Conservation (phyloP, 352 stramenopile genomes). For the Bremia lactucae region DNA sequence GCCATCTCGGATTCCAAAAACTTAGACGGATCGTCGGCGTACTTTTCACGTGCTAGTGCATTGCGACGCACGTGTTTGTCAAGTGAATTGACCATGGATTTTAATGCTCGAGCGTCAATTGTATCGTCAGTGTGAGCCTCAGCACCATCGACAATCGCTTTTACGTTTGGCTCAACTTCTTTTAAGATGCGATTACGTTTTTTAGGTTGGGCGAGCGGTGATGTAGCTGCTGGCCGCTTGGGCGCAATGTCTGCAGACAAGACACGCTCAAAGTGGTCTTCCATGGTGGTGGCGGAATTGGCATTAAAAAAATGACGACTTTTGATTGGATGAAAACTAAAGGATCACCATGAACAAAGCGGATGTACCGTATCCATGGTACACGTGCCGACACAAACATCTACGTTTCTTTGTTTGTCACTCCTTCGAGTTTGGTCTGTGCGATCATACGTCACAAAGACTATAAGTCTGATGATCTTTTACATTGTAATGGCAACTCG, state of each 20-base stretch:
- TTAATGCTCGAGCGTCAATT: slow-evolving; percentile 62
- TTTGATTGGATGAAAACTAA: too few species aligned
- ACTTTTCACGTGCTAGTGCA: slow-evolving; percentile 68
- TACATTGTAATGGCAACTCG: too few species aligned
- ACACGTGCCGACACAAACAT: too few species aligned
- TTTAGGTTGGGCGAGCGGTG: neutral
- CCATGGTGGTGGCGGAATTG: too few species aligned
- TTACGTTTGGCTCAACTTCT: slow-evolving; percentile 23
- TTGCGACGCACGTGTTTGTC: slow-evolving; percentile 72
- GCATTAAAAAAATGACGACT: too few species aligned
- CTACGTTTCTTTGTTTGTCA: too few species aligned
- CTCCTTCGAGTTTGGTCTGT: too few species aligned
- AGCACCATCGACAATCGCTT: slow-evolving; percentile 30
- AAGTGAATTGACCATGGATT: slow-evolving; percentile 54
- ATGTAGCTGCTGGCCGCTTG: slow-evolving; percentile 16
- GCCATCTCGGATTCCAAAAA: slow-evolving; percentile 82
- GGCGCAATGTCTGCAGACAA: slow-evolving; percentile 18
- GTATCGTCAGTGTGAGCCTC: slow-evolving; percentile 34
- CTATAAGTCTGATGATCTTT: too few species aligned
- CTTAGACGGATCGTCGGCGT: slow-evolving; percentile 57
- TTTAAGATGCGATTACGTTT: slow-evolving; percentile 17
- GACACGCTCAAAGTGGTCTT: slow-evolving; percentile 56
- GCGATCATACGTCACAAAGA: too few species aligned
- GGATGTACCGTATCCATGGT: too few species aligned
- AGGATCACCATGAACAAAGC: too few species aligned